These are phyloP conservation scores for Verticillium zaregamsianum DNA, from an alignment of 2,329 filamentous ascomycete species.

Conservation along the genomic window DNA sequence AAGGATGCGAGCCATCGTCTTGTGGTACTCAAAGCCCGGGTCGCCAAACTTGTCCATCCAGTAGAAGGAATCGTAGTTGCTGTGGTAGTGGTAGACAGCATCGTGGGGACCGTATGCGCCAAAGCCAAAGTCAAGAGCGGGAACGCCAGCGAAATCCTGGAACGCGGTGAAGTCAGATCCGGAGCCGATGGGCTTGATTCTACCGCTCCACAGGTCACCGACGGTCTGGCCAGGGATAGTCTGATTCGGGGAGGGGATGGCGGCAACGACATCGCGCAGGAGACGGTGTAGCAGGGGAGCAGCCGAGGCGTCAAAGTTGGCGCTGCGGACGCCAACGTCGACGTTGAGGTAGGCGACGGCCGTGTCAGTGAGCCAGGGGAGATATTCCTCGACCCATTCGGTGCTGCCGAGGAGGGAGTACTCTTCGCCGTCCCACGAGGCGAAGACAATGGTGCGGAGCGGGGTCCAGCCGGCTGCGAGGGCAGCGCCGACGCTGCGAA, in stretches of 20 bases:
- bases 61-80: slow-evolving; percentile 84
- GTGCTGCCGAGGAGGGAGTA: slow-evolving; percentile 84
- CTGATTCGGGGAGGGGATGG: slow-evolving; percentile 71
- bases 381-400: slow-evolving; percentile 88
- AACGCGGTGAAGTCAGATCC: slow-evolving; percentile 74
- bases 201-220: slow-evolving; percentile 60
- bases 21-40: slow-evolving; percentile 60
- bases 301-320: slow-evolving; percentile 59
- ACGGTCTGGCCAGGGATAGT: slow-evolving; percentile 69
- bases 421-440: slow-evolving; percentile 78
- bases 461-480: slow-evolving; percentile 56
- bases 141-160: slow-evolving; percentile 66
- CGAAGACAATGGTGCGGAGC: slow-evolving; percentile 85
- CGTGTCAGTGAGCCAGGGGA: slow-evolving; percentile 71
- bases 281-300: slow-evolving; percentile 74
- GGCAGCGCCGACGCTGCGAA: slow-evolving; percentile 69
- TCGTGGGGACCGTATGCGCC: slow-evolving; percentile 29
- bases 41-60: slow-evolving; percentile 88
- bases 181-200: slow-evolving; percentile 63
- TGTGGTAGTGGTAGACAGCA: slow-evolving; percentile 77
- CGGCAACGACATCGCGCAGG: slow-evolving; percentile 60
- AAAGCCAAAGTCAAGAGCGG: slow-evolving; percentile 63
- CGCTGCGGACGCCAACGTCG: slow-evolving; percentile 68
- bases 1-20: slow-evolving; percentile 62
- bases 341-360: slow-evolving; percentile 84